Evolutionary conservation across 2,329 filamentous ascomycete genomes (phyloP), one percentile per base, ranked within the genome.

Genomic region (Monosporascus sp.): DNA sequence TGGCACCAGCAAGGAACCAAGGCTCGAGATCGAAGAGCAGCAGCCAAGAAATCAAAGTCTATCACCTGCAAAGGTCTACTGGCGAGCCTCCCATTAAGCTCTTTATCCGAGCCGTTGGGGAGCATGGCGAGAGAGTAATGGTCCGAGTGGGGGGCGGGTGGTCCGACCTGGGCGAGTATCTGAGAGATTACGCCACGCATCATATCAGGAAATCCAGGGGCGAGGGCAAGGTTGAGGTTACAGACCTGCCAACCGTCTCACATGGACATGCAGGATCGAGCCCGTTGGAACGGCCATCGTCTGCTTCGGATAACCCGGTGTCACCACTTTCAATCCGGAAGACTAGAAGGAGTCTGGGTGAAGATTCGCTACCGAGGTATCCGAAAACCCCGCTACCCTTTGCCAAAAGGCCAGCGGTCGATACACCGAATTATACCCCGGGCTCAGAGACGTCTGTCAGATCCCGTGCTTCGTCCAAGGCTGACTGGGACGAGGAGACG

Each of bases 71-170:
- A 15, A 84, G 91, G 47, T 85, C 88, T 18, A 90, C 87, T 37
- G 89, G 89, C 52, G 86, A 94, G 58, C 83, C 90, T 14, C 94
- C 94, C 0, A 92, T 97, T 66, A 97, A 97, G 71, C 82, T 99
- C 5, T 96, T 95, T 64, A 92, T 99, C 50, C 88, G 94, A 17
- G 85, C 91, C 2, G 92, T 99, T 2, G 94, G 94, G 48, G 91
- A 96, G 68, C 80, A 84, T 52, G 90, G 89, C 17, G 91, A 97
- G 70, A 85, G 94, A 49, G 91, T 97, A 56, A 97, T 99, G 94
- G 94, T 99, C 7, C 88, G 94, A 37, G 93, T 99, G 14, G 94
- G 94, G 14, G 94, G 94, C 54, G 94, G 94, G n/a, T 99, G 94
- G 94, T 91, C 92, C 15, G 94, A 99, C 69, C 76, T 99, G 20